These are phyloP conservation scores for Tolypocladium album DNA, from an alignment of 2,329 filamentous ascomycete genomes.

Conservation along the genomic window DNA sequence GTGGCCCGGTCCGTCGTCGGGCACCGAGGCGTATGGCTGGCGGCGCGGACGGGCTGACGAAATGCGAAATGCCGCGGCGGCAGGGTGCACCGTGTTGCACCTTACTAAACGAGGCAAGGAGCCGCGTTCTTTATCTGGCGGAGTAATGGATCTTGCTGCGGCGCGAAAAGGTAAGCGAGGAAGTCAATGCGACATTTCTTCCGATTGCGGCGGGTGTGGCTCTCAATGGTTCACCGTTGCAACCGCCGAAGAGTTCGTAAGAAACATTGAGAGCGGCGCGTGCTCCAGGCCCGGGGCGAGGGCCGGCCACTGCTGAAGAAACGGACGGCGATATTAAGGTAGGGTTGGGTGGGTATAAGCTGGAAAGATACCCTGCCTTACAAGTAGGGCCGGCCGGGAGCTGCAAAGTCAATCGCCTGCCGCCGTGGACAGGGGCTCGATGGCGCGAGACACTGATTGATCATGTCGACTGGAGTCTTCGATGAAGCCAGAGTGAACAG, in stretches of 20 bases:
- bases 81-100: not conserved
- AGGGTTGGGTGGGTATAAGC: not conserved
- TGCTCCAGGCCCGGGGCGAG: too few relatives aligned
- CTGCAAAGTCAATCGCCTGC: not conserved
- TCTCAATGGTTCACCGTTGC: not conserved
- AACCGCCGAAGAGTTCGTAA: too few relatives aligned
- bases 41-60: not conserved
- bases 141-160: not conserved
- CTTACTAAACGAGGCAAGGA: constrained; percentile 2
- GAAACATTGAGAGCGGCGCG: not conserved
- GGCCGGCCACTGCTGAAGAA: not conserved
- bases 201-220: not conserved
- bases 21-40: not conserved
- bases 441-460: not conserved
- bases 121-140: not conserved
- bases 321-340: not conserved
- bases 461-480: too few relatives aligned
- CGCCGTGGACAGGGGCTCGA: not conserved
- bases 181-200: too few relatives aligned
- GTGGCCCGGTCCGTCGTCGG: not conserved
- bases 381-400: not conserved
- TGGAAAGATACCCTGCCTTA: not conserved
- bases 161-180: not conserved
- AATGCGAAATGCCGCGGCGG: not conserved
- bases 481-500: not conserved